Base-by-base conservation (phyloP, 495 filamentous ascomycete species). In the Parathielavia appendiculata region DNA sequence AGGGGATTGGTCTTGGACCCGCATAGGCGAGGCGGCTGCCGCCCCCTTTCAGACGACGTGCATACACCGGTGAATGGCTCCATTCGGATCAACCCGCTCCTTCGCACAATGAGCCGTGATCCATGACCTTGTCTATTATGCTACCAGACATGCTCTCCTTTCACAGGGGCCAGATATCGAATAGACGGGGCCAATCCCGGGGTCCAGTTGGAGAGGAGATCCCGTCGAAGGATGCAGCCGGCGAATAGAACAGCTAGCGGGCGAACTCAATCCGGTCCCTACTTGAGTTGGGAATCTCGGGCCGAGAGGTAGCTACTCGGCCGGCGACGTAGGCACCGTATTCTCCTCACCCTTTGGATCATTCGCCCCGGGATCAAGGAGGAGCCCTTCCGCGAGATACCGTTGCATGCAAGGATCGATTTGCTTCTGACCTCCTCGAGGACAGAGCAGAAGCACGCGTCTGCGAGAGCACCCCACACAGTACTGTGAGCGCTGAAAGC, bases 21-120 rank as follows among this genome's bases (percentile, higher is more conserved):
- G 58, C 61, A 59, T 64, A 62, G 58, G 58, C 65, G 58, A 69
- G 54, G 36, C 61, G 61, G 59, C 41, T 57, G 23, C 17, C 41
- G 17, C 14, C 40, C 61, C 56, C 17, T 63, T 63, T 63, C 23
- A 11, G 48, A 51, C 41, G 40, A 38, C 56, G 40, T 53, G 65
- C 67, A 65, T 67, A 65, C 59, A 69, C 64, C 62, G 67, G 67
- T 69, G 60, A 69, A 61, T 60, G 63, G 65, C 63, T 64, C 58
- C 61, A 59, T 26, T 43, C 66, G 66, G 66, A 55, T 49, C 59
- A 63, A 35, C 56, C 66, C 62, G 62, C 51, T 43, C 41, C n/a
- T 43, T 7, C 1, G 11, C 32, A 38, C 13, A 34, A 2, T 13
- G 17, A 23, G 9, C 51, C 51, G 38, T 23, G 17, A n/a, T 32